Conservation (phyloP, 805 yeast genomes). For the Pichia deserticola region DNA sequence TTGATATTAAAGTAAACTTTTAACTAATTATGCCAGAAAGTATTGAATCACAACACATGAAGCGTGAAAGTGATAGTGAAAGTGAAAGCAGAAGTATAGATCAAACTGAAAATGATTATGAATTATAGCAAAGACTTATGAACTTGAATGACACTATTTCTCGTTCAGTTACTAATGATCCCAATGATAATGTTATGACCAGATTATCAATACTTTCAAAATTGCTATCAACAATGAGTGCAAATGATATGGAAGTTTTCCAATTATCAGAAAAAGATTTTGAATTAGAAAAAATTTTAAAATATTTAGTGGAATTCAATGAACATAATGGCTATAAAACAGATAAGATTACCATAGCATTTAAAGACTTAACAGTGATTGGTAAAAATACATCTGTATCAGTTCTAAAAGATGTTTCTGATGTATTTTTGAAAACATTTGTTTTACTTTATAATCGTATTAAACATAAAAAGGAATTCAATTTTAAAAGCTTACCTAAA, state of each 20-base stretch:
- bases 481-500: conserved; percentile 12
- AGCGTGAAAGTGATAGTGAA: not conserved
- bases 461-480: conserved; percentile 20
- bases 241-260: conserved; percentile 11
- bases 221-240: conserved; percentile 7
- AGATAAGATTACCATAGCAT: conserved; percentile 35
- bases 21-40: too few species aligned
- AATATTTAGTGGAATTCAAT: conserved; percentile 32
- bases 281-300: conserved; percentile 33
- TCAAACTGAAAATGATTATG: not conserved
- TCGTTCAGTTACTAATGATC: conserved; percentile 6
- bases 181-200: conserved; percentile 5
- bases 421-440: conserved; percentile 32
- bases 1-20: too few species aligned
- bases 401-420: conserved; percentile 37
- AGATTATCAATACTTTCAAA: conserved; percentile 8
- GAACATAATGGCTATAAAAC: conserved; percentile 39
- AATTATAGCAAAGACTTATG: not conserved
- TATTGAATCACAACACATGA: too few species aligned
- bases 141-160: conserved; percentile 9
- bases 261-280: conserved; percentile 25
- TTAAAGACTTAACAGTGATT: conserved; percentile 34
- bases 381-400: conserved; percentile 45
- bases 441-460: conserved; percentile 7
- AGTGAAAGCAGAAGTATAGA: not conserved